Conservation (phyloP, 768 basidiomycete genomes). For the Leccinum obscurum region DNA sequence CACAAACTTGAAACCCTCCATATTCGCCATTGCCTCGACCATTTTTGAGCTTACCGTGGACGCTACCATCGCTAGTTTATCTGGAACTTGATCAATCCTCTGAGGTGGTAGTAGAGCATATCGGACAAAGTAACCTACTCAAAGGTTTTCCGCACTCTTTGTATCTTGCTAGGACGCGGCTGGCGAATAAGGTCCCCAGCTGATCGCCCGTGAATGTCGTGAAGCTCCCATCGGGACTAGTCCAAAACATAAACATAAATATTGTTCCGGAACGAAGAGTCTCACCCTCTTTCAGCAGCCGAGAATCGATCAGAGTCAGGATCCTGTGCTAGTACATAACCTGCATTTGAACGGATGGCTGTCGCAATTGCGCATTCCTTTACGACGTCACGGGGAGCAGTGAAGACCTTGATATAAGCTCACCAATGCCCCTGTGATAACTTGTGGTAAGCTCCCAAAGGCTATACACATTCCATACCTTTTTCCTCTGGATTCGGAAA, state of each 20-base stretch:
- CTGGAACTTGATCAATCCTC: conserved; percentile 38
- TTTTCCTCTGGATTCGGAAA: conserved; percentile 94
- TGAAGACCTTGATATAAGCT: conserved; percentile 10
- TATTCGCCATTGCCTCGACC: conserved; percentile 72
- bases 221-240: conserved; percentile 53
- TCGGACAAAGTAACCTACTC: conserved; percentile 29
- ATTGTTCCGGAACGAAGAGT: not conserved
- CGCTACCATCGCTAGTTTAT: conserved; percentile 80
- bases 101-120: conserved; percentile 43
- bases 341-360: conserved; percentile 51
- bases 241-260: conserved; percentile 4
- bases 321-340: conserved; percentile 83
- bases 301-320: conserved; percentile 86
- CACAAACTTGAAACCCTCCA: conserved; percentile 79
- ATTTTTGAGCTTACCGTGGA: conserved; percentile 92
- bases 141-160: conserved; percentile 46
- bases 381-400: conserved; percentile 3
- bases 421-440: conserved; percentile 49
- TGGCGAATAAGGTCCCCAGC: conserved; percentile 62
- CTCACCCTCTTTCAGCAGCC: conserved; percentile 68
- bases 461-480: conserved; percentile 42
- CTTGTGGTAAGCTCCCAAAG: conserved; percentile 5
- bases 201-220: conserved; percentile 82
- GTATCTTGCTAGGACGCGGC: conserved; percentile 44
- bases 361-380: conserved; percentile 72